phyloP scores from a whole-genome alignment of 2,329 filamentous ascomycete genomes.

The Diaporthe citri region DNA sequence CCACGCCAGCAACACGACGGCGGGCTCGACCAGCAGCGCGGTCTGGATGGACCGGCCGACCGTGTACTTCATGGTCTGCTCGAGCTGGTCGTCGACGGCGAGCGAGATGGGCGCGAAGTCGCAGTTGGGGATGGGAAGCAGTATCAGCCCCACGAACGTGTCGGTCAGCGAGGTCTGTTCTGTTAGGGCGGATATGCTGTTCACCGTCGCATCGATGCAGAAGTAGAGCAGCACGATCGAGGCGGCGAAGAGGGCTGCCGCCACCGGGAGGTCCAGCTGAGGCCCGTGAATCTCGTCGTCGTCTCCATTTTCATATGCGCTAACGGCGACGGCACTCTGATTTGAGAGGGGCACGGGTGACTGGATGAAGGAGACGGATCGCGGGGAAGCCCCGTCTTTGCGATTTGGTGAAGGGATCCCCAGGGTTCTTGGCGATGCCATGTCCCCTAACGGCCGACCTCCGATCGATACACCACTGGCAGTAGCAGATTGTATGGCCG shows the following conservation, averaged over 20 bases:
- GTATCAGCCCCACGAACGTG: constrained; percentile 28
- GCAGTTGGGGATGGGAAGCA: constrained; percentile 30
- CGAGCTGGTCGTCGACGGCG: constrained; percentile 23
- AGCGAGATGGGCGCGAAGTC: constrained; percentile 26
- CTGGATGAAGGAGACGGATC: background rate
- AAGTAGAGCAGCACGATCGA: constrained; percentile 26
- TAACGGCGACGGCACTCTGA: background rate
- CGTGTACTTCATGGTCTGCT: constrained; percentile 28
- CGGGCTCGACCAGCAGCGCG: constrained; percentile 28
- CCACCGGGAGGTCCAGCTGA: constrained; percentile 17
- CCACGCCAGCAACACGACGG: constrained; percentile 30
- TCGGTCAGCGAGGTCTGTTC: constrained; percentile 21
- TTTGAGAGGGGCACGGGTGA: background rate
- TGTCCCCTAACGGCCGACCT: background rate
- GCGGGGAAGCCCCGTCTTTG: background rate
- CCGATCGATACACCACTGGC: background rate
- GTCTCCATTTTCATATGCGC: background rate
- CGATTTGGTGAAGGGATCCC: background rate
- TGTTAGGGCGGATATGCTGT: constrained; percentile 27
- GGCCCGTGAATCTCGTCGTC: constrained; percentile 8
- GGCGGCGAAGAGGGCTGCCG: constrained; percentile 8
- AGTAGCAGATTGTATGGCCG: background rate
- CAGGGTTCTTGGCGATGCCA: background rate
- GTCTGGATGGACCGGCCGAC: constrained; percentile 32
- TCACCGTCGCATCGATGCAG: constrained; percentile 30